Base-by-base conservation (phyloP, 495 filamentous ascomycete genomes). In the Trichoderma orchidacearum region DNA sequence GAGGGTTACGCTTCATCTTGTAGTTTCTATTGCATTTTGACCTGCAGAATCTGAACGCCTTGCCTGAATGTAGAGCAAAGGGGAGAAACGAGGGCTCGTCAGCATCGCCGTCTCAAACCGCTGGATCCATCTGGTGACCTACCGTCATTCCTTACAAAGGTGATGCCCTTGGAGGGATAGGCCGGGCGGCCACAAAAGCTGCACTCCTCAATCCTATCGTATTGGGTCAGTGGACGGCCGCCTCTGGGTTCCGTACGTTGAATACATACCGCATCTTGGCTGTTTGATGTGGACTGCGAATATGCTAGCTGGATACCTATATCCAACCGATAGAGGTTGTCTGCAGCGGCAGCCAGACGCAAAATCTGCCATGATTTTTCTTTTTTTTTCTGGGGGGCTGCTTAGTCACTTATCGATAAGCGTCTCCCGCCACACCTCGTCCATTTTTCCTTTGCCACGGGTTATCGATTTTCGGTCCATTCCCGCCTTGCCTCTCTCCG, bases 11-110 rank as follows among this genome's bases (percentile, higher is more conserved):
- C 84, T 96, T 96, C 89, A 95, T 95, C 75, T 96, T 95, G 82
- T 96, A 96, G 77, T 94, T 94, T 75, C 90, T 89, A 73, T 95
- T 89, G 77, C 91, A 96, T 78, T 96, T 96, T 58, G 78, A 83
- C 41, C 89, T 79, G 77, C 89, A 95, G 79, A 81, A 80, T 55
- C 77, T 71, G 71, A 88, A 88, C 56, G 79, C 74, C 64, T 83
- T 81, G 59, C 85, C 86, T 68, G 52, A 3, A 35, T 9, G 41
- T 29, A 34, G 38, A 56, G 53, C 1, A 34, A 17, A 17, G 15
- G 48, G 21, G 25, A n/a, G n/a, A n/a, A n/a, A n/a, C n/a, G n/a
- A n/a, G n/a, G n/a, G n/a, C n/a, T n/a, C n/a, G n/a, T n/a, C n/a
- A n/a, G n/a, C n/a, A n/a, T n/a, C n/a, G n/a, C n/a, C n/a, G n/a